A percentile compares a stretch with the other conserved stretches of the same genome.
Evolutionary conservation across 192 early-diverging fungal genomes (phyloP).

Genomic region (Coemansia sp.): DNA sequence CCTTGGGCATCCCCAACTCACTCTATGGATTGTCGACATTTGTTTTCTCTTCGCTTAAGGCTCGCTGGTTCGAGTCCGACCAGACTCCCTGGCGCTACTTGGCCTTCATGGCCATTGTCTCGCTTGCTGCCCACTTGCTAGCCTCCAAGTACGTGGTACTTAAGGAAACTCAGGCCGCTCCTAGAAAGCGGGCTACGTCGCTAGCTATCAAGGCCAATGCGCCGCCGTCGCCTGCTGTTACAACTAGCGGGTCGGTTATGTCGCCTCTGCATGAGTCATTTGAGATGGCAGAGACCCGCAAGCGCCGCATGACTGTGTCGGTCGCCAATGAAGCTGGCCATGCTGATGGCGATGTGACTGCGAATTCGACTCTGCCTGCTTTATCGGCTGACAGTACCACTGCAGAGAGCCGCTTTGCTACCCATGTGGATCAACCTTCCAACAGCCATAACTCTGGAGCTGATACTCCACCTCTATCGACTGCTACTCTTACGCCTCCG

Average conservation of each 20-base stretch:
- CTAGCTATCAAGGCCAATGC: neutral
- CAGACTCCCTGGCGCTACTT: constrained; percentile 54
- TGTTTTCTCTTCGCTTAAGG: constrained; percentile 61
- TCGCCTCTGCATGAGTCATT: constrained; percentile 14
- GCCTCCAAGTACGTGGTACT: constrained; percentile 39
- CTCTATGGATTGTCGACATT: constrained; percentile 63
- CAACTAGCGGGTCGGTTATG: neutral
- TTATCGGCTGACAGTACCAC: neutral
- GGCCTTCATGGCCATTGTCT: constrained; percentile 54
- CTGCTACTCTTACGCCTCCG: neutral
- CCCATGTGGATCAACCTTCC: neutral
- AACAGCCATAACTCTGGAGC: neutral
- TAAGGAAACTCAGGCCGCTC: constrained; percentile 2
- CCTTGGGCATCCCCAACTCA: constrained; percentile 60
- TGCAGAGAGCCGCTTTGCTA: neutral
- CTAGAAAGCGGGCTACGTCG: constrained; percentile 20
- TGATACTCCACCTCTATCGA: neutral
- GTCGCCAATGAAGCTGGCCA: constrained; percentile 1
- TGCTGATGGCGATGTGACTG: neutral
- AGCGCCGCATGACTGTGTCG: constrained; percentile 36
- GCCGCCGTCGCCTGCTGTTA: neutral
- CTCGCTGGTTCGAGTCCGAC: constrained; percentile 49
- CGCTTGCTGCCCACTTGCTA: constrained; percentile 50
- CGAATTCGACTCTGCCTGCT: neutral
- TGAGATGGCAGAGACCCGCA: constrained; percentile 41